These are phyloP conservation scores for Phaeophleospora eucalypticola DNA, from an alignment of 2,329 filamentous ascomycete genomes.

Conservation along the genomic window DNA sequence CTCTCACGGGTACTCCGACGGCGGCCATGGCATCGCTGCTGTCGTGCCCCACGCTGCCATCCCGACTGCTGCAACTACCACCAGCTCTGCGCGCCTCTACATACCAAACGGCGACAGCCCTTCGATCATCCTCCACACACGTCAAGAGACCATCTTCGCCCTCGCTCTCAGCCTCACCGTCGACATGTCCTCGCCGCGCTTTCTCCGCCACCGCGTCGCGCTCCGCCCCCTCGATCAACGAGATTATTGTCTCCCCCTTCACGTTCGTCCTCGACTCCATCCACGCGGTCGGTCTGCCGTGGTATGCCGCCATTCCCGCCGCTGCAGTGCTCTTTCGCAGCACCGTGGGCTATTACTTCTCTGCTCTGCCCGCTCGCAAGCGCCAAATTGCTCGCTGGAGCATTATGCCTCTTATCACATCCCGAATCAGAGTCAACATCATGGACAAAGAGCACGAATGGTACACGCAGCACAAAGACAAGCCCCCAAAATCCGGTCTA, in stretches of 20 bases:
- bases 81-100: conserved; percentile 14
- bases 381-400: conserved; percentile 15
- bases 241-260: conserved; percentile 11
- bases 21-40: conserved; percentile 16
- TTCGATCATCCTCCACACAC: conserved; percentile 13
- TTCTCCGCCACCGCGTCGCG: conserved; percentile 6
- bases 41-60: not conserved
- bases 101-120: too few relatives aligned
- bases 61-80: conserved; percentile 20
- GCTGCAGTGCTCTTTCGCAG: conserved; percentile 29
- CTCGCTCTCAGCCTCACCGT: conserved; percentile 24
- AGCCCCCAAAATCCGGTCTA: not conserved
- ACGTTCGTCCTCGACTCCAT: conserved; percentile 24
- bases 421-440: not conserved
- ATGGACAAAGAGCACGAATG: not conserved
- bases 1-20: too few relatives aligned
- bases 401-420: conserved; percentile 20
- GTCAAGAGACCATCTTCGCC: too few relatives aligned
- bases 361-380: conserved; percentile 17
- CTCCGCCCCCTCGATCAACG: not conserved
- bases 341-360: conserved; percentile 26
- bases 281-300: conserved; percentile 30
- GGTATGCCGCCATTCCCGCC: conserved; percentile 29
- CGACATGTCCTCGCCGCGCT: conserved; percentile 14
- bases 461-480: not conserved